These are phyloP conservation scores for Exophiala calicioides DNA, from an alignment of 2,329 filamentous ascomycete species.

Conservation along the genomic window DNA sequence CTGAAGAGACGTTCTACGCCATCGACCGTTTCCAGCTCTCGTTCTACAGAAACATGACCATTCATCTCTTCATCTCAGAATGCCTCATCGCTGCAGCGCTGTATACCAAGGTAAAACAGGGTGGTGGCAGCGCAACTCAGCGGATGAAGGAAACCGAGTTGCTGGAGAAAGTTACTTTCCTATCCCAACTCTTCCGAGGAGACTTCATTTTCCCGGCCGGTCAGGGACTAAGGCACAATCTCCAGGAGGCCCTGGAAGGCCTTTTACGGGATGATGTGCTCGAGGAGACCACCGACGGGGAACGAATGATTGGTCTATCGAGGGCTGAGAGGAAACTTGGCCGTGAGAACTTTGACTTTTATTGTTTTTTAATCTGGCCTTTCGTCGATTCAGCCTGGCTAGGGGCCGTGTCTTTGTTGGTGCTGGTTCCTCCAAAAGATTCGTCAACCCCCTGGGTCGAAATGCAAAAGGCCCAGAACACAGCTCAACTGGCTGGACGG, in stretches of 20 bases:
- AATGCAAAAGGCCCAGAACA: conserved; percentile 73
- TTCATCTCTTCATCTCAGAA: conserved; percentile 94
- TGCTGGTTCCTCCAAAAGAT: conserved; percentile 70
- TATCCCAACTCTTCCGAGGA: conserved; percentile 86
- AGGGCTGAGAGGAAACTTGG: conserved; percentile 74
- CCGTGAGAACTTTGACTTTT: conserved; percentile 95
- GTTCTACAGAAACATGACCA: conserved; percentile 99
- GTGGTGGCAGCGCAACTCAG: conserved; percentile 80
- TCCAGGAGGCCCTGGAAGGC: conserved; percentile 74
- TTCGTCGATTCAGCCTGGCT: conserved; percentile 96
- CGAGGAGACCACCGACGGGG: conserved; percentile 59
- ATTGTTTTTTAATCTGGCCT: conserved; percentile 97
- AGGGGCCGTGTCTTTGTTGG: conserved; percentile 82
- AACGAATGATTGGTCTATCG: conserved; percentile 72
- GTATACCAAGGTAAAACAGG: conserved; percentile 87
- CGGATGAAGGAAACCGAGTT: conserved; percentile 74
- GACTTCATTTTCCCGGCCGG: conserved; percentile 94
- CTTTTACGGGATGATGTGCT: conserved; percentile 80
- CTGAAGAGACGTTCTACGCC: conserved; percentile 90
- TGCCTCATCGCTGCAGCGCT: conserved; percentile 85
- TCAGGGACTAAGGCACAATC: conserved; percentile 73
- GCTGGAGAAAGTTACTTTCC: conserved; percentile 77
- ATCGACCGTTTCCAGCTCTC: conserved; percentile 96
- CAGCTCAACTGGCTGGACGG: conserved; percentile 84
- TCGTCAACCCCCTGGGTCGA: conserved; percentile 69